Conservation (phyloP, 2,329 filamentous ascomycete genomes). For the Aspergillus piperis region DNA sequence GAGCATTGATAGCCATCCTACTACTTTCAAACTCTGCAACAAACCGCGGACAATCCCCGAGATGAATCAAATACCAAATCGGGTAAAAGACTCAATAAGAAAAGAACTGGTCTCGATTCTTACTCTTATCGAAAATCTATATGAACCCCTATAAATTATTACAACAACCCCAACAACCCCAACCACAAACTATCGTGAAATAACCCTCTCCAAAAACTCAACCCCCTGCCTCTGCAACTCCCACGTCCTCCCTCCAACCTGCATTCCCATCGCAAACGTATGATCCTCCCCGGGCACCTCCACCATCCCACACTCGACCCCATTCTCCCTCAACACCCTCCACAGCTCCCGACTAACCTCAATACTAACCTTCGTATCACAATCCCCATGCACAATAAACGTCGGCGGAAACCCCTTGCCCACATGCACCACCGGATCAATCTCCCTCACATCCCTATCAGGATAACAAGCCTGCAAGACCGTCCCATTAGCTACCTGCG, state of each 20-base stretch:
- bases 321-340: constrained; percentile 26
- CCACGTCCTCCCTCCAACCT: constrained; percentile 39
- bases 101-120: too few relatives aligned
- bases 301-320: constrained; percentile 39
- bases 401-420: constrained; percentile 38
- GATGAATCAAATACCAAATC: too few relatives aligned
- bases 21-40: too few relatives aligned
- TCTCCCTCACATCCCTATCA: constrained; percentile 24
- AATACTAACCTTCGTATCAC: constrained; percentile 44
- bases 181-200: constrained; percentile 6
- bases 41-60: too few relatives aligned
- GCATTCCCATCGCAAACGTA: constrained; percentile 48
- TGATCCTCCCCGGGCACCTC: constrained; percentile 47
- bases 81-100: too few relatives aligned
- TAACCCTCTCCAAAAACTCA: constrained; percentile 42
- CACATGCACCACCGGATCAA: constrained; percentile 41
- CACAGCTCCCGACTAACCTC: constrained; percentile 38
- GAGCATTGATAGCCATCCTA: too few relatives aligned
- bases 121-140: too few relatives aligned
- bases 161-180: not conserved
- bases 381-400: constrained; percentile 46
- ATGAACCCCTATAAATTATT: not conserved
- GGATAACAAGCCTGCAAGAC: constrained; percentile 39
- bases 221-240: constrained; percentile 44
- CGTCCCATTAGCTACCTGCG: constrained; percentile 44